Percentiles rank a stretch among this genome's conserved stretches.
These are phyloP conservation scores for Colletotrichum sp. DNA, from an alignment of 2,329 filamentous ascomycete species.

Conservation along the genomic window DNA sequence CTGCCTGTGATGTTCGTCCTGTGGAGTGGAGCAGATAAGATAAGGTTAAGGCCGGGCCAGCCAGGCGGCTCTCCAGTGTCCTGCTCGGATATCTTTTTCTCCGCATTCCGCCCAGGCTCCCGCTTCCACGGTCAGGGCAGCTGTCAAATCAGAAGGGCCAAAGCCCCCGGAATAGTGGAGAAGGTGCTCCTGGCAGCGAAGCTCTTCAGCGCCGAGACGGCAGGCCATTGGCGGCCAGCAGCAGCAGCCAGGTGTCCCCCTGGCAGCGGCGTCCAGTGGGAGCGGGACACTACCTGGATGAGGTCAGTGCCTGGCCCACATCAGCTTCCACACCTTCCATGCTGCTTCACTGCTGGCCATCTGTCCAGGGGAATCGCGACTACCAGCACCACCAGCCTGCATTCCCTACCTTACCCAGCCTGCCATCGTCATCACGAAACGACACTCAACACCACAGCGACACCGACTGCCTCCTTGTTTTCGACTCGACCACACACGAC, in stretches of 20 bases:
- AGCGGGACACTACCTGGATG: constrained; percentile 9
- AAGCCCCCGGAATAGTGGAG: background rate
- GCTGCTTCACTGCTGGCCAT: background rate
- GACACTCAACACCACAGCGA: background rate
- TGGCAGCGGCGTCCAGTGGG: background rate
- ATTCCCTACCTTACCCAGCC: background rate
- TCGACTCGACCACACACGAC: background rate
- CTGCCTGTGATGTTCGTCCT: background rate
- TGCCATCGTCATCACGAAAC: background rate
- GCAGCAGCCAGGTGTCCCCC: constrained; percentile 4
- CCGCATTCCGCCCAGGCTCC: constrained; percentile 2
- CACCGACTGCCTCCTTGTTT: background rate
- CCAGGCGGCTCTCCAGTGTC: background rate
- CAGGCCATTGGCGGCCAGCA: background rate
- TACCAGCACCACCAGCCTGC: background rate
- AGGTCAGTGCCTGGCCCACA: constrained; percentile 21
- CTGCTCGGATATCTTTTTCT: constrained; percentile 12
- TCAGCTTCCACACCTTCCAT: constrained; percentile 14
- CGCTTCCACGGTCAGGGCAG: background rate
- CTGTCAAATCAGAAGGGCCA: background rate
- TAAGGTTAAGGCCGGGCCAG: background rate
- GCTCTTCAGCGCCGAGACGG: constrained; percentile 8
- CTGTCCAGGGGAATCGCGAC: constrained; percentile 19
- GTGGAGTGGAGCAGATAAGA: constrained; percentile 3
- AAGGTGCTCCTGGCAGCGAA: background rate